These are phyloP conservation scores for Termitomyces sp. DNA, from an alignment of 768 basidiomycete species.

Conservation along the genomic window DNA sequence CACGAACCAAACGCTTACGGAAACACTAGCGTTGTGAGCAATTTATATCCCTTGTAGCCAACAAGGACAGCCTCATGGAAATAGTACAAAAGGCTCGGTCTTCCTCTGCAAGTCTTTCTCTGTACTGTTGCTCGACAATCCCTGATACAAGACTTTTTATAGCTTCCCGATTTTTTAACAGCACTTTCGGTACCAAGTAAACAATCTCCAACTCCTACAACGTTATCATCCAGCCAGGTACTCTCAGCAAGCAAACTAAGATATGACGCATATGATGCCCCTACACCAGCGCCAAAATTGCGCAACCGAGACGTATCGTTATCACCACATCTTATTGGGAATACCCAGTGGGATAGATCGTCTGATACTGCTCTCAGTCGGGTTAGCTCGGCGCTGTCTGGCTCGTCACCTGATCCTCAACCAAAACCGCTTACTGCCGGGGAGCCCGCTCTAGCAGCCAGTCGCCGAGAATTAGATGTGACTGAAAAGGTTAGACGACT, in stretches of 20 bases:
- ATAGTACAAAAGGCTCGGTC: conserved; percentile 48
- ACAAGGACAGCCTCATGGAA: conserved; percentile 40
- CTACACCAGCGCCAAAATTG: conserved; percentile 46
- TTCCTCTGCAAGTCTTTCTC: conserved; percentile 44
- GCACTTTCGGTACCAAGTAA: conserved; percentile 30
- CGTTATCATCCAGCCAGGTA: conserved; percentile 17
- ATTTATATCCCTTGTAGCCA: conserved; percentile 47
- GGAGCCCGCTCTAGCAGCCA: conserved; percentile 39
- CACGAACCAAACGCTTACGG: conserved; percentile 2
- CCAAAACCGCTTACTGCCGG: conserved; percentile 36
- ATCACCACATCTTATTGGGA: conserved; percentile 22
- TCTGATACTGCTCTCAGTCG: conserved; percentile 28
- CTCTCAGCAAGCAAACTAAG: conserved; percentile 48
- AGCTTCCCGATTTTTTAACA: conserved; percentile 72
- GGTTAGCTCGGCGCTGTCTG: conserved; percentile 26
- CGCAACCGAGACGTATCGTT: conserved; percentile 26
- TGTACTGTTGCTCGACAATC: neutral
- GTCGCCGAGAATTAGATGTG: conserved; percentile 25
- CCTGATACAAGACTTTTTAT: neutral
- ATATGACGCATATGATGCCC: conserved; percentile 69
- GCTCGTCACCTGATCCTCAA: conserved; percentile 15
- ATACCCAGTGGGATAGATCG: conserved; percentile 28
- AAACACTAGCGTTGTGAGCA: conserved; percentile 62
- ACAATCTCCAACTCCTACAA: conserved; percentile 9
- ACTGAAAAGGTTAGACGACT: conserved; percentile 18